Base-by-base conservation (phyloP, 306 rosid genomes). In the Quercus cerris region DNA sequence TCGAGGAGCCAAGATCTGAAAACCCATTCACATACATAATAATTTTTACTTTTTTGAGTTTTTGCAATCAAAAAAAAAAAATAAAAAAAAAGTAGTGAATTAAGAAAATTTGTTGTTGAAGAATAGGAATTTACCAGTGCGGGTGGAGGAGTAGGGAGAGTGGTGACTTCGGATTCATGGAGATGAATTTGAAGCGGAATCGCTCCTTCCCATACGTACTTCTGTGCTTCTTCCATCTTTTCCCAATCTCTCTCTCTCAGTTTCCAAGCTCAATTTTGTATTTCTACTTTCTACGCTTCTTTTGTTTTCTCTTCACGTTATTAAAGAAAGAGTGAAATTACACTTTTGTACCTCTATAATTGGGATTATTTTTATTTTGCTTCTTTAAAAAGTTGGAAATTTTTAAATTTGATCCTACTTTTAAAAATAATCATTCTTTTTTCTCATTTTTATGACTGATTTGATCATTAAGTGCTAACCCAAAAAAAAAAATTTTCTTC, bases 1-100 rank as follows among this genome's bases (percentile, higher is more conserved):
- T 71, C 98, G 92, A 85, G 98, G 96, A 14, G 99, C 99, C 69
- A 95, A 90, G 20, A 93, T 88, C 99, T 95, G 88, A 56, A 74
- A 71, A 0, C 44, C 44, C 44, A 38, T 38, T 38, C 11, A 38
- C 63, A 81, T 66, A 11, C 46, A 71, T 51, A 73, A 61, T 19
- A 28, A 20, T 27, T 56, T 12, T 5, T n/a, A 76, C 14, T 19
- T 55, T 81, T 52, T 59, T 49, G 15, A 49, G 54, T 15, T 63
- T 30, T 28, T 19, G 3, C 18, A 56, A 49, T 18, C 1, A 6
- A 69, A 9, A 33, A 33, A 23, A 23, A 23, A 17, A 23, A 23
- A n/a, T n/a, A n/a, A 23, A 23, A 23, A 23, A 69, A 23, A 25
- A 1, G 3, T 28, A 51, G 1, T n/a, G 44, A 20, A 44, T 4